These are phyloP conservation scores for Cicer pinnatifidum DNA, from an alignment of 306 rosid species.

Conservation along the genomic window DNA sequence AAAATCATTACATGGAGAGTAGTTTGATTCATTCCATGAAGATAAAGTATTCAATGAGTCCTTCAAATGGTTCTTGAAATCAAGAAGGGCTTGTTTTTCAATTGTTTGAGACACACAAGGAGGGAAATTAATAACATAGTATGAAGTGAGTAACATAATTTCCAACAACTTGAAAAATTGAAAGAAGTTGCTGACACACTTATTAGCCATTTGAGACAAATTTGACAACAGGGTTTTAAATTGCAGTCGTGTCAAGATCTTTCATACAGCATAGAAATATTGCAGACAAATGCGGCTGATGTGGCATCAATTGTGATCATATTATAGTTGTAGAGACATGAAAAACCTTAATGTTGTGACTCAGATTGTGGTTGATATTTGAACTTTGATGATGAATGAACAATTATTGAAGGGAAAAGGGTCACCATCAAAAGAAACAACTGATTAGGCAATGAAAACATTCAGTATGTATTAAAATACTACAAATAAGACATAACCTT, in stretches of 20 bases:
- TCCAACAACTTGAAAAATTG: slow-evolving; percentile 39
- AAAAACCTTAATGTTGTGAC: no score
- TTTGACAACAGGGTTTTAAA: slow-evolving; percentile 18
- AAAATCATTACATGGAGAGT: slow-evolving; percentile 63
- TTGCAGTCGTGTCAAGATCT: not conserved
- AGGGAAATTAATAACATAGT: slow-evolving; percentile 49
- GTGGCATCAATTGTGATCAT: no score
- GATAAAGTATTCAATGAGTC: slow-evolving; percentile 63
- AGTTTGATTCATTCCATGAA: slow-evolving; percentile 66
- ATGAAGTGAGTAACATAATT: slow-evolving; percentile 35
- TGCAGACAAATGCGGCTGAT: not conserved
- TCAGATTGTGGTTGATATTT: slow-evolving; percentile 14
- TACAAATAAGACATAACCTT: slow-evolving; percentile 27
- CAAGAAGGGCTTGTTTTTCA: slow-evolving; percentile 66
- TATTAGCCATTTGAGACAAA: slow-evolving; percentile 59
- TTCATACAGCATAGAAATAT: not conserved
- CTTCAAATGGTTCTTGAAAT: slow-evolving; percentile 68
- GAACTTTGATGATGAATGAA: slow-evolving; percentile 38
- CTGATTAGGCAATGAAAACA: slow-evolving; percentile 32
- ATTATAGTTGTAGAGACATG: no score
- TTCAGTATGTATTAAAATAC: slow-evolving; percentile 34
- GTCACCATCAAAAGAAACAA: slow-evolving; percentile 53
- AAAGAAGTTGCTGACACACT: not conserved
- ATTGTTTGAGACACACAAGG: slow-evolving; percentile 51
- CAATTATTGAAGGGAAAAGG: slow-evolving; percentile 47